Conservation (phyloP, 208 protist species). For the Wallacemonas rigidus region DNA sequence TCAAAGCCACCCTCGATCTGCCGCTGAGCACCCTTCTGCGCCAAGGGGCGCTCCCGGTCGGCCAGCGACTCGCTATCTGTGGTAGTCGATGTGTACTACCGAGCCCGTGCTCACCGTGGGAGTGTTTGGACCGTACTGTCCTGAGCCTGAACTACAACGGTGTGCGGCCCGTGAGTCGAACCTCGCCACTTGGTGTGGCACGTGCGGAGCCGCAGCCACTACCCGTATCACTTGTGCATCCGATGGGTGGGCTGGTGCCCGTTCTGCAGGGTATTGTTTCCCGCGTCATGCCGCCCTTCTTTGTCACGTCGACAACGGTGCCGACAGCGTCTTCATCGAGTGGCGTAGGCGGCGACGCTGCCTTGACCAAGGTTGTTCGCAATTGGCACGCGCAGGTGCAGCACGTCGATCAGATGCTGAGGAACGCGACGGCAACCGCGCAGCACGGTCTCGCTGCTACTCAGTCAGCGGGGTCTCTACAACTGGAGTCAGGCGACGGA, state of each 20-base stretch:
- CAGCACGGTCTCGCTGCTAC: no score
- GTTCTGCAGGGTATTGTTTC: conserved; percentile 66
- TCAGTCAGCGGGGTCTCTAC: no score
- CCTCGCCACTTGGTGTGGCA: conserved; percentile 56
- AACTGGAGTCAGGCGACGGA: not conserved
- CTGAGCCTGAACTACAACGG: conserved; percentile 83
- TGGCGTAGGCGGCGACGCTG: not conserved
- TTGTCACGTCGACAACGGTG: conserved; percentile 21
- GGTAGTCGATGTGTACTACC: conserved; percentile 53
- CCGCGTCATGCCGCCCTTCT: conserved; percentile 77
- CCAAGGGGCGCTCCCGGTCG: conserved; percentile 51
- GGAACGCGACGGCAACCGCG: not conserved
- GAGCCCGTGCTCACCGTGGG: conserved; percentile 47
- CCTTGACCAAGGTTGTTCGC: conserved; percentile 31
- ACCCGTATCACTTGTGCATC: conserved; percentile 48
- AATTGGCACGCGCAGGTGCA: conserved; percentile 54
- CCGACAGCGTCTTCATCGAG: not conserved
- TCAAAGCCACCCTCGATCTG: conserved; percentile 64
- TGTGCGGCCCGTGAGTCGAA: conserved; percentile 47
- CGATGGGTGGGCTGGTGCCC: conserved; percentile 72
- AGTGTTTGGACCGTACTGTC: conserved; percentile 51
- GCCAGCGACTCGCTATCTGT: conserved; percentile 69
- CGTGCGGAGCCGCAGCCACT: conserved; percentile 48
- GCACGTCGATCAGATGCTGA: conserved; percentile 23
- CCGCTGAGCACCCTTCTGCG: conserved; percentile 72